A percentile compares a stretch with the other conserved stretches of the same genome.
Evolutionary conservation across 441 rosid species (phyloP).

Genomic region (Daphne laureola): DNA sequence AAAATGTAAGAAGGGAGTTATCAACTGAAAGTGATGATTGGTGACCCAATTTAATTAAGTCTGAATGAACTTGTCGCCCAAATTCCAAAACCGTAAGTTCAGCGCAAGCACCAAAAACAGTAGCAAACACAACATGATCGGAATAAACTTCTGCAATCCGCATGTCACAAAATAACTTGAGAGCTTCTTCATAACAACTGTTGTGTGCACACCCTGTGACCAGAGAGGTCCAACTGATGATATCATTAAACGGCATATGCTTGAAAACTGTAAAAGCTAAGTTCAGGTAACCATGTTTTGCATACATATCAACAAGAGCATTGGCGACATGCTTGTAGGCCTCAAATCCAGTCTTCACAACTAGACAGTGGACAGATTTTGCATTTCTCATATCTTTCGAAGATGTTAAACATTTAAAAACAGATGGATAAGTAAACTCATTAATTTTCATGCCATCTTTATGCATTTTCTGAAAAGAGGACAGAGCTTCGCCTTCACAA

Average conservation of each 20-base stretch:
- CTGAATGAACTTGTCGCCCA: slow-evolving; percentile 78
- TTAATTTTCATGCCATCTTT: slow-evolving; percentile 46
- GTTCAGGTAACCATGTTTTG: slow-evolving; percentile 54
- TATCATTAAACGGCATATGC: slow-evolving; percentile 56
- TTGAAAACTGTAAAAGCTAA: slow-evolving; percentile 51
- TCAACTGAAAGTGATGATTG: slow-evolving; percentile 52
- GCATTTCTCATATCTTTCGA: slow-evolving; percentile 32
- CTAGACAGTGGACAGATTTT: slow-evolving; percentile 56
- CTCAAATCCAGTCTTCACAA: slow-evolving; percentile 67
- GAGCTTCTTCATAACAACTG: slow-evolving; percentile 49
- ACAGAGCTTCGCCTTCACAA: slow-evolving; percentile 50
- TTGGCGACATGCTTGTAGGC: slow-evolving; percentile 54
- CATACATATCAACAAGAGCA: slow-evolving; percentile 84
- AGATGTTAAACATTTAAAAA: slow-evolving; percentile 58
- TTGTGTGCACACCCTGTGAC: slow-evolving; percentile 65
- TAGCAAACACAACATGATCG: slow-evolving; percentile 55
- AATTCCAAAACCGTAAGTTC: slow-evolving; percentile 68
- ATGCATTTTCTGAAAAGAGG: slow-evolving; percentile 56
- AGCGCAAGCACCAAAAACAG: slow-evolving; percentile 58
- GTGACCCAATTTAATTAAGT: slow-evolving; percentile 42
- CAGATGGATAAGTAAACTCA: slow-evolving; percentile 62
- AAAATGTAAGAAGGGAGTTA: slow-evolving; percentile 75
- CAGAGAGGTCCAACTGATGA: slow-evolving; percentile 86
- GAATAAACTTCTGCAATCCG: slow-evolving; percentile 40
- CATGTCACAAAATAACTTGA: slow-evolving; percentile 59